Evolutionary conservation across 2,329 filamentous ascomycete genomes (phyloP).

Genomic region (Fusarium multiceps): DNA sequence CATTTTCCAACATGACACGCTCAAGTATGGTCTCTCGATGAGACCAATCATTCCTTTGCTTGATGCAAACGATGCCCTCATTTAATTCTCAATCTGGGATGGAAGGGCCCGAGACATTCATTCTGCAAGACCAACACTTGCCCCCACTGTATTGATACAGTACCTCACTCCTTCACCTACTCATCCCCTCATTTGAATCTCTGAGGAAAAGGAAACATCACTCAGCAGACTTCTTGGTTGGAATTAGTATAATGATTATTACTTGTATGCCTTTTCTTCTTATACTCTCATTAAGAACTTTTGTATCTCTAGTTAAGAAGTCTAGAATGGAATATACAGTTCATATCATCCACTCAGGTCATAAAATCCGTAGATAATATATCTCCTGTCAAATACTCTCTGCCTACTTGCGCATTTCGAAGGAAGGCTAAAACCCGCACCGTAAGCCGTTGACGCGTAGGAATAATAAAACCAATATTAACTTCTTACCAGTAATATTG

Average conservation of each 20-base stretch:
- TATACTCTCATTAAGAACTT: not conserved
- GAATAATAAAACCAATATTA: not conserved
- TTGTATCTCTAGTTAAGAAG: not conserved
- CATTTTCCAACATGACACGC: not conserved
- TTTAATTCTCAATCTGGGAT: not conserved
- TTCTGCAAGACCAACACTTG: not conserved
- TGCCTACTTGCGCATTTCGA: not conserved
- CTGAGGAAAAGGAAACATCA: not conserved
- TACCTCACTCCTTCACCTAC: not conserved
- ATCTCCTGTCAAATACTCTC: too few relatives aligned
- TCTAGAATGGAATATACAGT: not conserved
- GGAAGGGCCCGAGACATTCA: not conserved
- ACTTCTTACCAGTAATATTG: too few relatives aligned
- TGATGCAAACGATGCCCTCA: not conserved
- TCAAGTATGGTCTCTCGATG: not conserved
- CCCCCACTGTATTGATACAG: not conserved
- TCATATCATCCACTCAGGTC: not conserved
- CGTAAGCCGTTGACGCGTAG: not conserved
- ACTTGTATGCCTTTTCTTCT: not conserved
- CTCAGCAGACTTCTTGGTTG: not conserved
- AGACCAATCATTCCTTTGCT: not conserved
- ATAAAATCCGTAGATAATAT: too few relatives aligned
- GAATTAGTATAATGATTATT: not conserved
- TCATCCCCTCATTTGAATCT: not conserved
- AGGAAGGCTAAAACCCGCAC: not conserved